Base-by-base conservation (phyloP, 495 filamentous ascomycete genomes). In the Lophiotrema nucula region DNA sequence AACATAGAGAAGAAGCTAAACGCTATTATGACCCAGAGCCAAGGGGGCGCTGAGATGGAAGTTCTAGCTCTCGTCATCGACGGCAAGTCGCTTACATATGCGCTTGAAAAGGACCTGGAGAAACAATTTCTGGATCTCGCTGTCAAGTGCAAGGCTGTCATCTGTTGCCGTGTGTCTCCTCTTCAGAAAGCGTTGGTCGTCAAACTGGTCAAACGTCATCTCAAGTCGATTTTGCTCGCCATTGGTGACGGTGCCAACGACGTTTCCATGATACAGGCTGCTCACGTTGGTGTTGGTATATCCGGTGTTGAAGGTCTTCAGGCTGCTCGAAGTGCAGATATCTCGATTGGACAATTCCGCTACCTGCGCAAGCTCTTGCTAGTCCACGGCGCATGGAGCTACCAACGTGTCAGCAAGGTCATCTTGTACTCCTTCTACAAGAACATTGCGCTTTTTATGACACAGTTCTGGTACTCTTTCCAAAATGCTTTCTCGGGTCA, bases 341-440 rank as follows among this genome's bases (percentile, higher is more conserved):
- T 99, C 27, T 83, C 92, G 10, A 97, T 99, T 70, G 95, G 82
- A 6, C 95, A 99, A 71, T 99, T 99, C 78, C 85, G 95, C 56
- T 99, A 87, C 73, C 82, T 99, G 39, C 86, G 91, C 53, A 99
- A 99, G 71, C 79, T 99, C 37, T 82, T 97, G 11, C 82, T 99
- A 33, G 95, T 99, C 10, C 95, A 99, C 67, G 95, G 95, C 43
- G 84, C 92, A 10, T 99, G 95, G 95, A 92, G 87, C 67, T 99
- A 99, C 67, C 92, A 97, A 64, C 89, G 95, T 35, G 89, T 99
- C 67, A 90, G 87, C 79, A 95, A 92, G 70, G 88, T 93, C 27
- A 97, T 99, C 62, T 73, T 99, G 39, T 99, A 97, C 73, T 97
- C 93, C 1, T 99, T 96, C 70, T 99, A 99, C 78, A 99, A 99